A percentile compares a stretch with the other conserved stretches of the same genome.
These are phyloP conservation scores for Fonsecaea multimorphosa DNA, from an alignment of 2,329 filamentous ascomycete species.

Conservation along the genomic window DNA sequence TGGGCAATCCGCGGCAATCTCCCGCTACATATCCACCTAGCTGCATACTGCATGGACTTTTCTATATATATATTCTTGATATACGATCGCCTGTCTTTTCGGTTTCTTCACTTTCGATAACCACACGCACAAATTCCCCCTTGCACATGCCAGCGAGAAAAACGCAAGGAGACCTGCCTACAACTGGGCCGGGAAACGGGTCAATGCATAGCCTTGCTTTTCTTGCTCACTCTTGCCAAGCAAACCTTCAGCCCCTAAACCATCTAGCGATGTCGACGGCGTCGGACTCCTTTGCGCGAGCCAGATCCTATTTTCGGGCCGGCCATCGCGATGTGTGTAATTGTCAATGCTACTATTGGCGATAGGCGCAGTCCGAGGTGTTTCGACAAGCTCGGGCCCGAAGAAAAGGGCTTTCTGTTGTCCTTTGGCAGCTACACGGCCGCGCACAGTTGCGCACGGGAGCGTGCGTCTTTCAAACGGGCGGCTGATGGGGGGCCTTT, in stretches of 20 bases:
- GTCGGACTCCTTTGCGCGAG: background rate
- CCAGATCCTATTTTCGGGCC: background rate
- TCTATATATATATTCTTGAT: conserved; percentile 1
- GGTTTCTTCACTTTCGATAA: background rate
- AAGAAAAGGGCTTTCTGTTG: background rate
- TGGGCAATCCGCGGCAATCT: background rate
- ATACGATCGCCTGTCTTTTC: background rate
- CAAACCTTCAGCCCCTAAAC: background rate
- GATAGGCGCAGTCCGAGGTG: background rate
- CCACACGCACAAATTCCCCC: background rate
- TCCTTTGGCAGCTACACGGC: background rate
- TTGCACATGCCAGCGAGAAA: background rate
- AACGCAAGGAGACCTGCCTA: background rate
- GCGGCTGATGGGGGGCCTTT: too few species aligned
- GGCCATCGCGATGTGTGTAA: background rate
- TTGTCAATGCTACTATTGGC: background rate
- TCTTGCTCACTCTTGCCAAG: background rate
- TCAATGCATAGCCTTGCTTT: background rate
- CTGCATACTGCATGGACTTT: background rate
- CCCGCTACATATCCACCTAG: background rate
- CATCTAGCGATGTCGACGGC: background rate
- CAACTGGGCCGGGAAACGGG: background rate
- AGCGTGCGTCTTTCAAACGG: background rate
- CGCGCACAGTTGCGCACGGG: too few species aligned
- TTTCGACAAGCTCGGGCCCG: background rate